A percentile compares a stretch with the other conserved stretches of the same genome.
Conservation (phyloP, 176 grass and related monocot genomes). For the Triticum turgidum region DNA sequence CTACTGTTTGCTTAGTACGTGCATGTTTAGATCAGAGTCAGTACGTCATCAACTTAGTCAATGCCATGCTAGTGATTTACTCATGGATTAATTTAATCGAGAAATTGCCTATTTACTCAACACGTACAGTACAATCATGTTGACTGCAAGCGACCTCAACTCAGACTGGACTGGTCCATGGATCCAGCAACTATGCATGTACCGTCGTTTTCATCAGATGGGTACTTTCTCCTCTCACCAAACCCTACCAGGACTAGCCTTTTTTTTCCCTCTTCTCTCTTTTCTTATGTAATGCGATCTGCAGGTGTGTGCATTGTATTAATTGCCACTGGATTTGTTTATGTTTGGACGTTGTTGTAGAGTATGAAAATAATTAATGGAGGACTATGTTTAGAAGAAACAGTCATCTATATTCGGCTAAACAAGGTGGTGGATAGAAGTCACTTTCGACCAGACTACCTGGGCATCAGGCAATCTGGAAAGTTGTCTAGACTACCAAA, state of each 20-base stretch:
- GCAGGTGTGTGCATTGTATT: background rate
- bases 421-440: background rate
- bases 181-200: background rate
- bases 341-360: constrained; percentile 8
- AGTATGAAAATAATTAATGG: background rate
- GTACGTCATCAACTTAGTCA: too few species aligned
- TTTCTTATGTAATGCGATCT: background rate
- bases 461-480: constrained; percentile 1
- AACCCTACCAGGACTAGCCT: background rate
- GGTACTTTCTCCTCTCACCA: background rate
- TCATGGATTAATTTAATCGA: too few species aligned
- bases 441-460: constrained; percentile 32
- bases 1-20: too few species aligned
- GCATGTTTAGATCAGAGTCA: too few species aligned
- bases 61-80: too few species aligned
- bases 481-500: background rate
- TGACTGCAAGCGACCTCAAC: background rate
- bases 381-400: background rate
- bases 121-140: background rate
- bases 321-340: background rate
- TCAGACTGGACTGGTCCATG: background rate
- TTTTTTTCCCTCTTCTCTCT: background rate
- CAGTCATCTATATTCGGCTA: background rate
- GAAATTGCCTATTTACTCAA: too few species aligned
- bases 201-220: constrained; percentile 1